Evolutionary conservation across 768 basidiomycete species (phyloP).

Genomic region (Mrakia gelida): DNA sequence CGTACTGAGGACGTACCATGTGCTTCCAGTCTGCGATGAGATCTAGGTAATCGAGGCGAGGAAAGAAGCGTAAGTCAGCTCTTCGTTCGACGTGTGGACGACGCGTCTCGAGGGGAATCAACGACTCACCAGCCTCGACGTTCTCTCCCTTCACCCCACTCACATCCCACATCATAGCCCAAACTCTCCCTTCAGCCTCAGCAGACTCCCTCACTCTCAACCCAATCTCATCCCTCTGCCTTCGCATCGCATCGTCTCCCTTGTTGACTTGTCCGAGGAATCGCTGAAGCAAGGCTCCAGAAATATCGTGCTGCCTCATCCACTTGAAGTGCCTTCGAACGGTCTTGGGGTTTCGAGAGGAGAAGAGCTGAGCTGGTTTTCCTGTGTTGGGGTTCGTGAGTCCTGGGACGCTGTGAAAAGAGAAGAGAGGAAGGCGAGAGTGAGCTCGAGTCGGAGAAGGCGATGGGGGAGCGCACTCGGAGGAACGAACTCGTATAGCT

Average conservation of each 20-base stretch:
- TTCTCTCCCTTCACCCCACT: conserved; percentile 68
- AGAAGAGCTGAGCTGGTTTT: conserved; percentile 66
- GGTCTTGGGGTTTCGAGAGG: conserved; percentile 68
- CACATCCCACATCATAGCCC: conserved; percentile 84
- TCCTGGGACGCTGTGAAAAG: conserved; percentile 58
- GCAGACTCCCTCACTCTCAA: conserved; percentile 69
- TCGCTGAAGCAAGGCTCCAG: conserved; percentile 76
- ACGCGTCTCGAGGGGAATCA: too few relatives aligned
- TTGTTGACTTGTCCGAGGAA: conserved; percentile 48
- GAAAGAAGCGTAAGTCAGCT: not conserved
- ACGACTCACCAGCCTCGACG: conserved; percentile 50
- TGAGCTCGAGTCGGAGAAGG: not conserved
- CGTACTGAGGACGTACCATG: conserved; percentile 44
- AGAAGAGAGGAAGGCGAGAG: not conserved
- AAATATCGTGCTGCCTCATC: conserved; percentile 78
- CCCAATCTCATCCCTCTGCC: conserved; percentile 68
- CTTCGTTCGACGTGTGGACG: too few relatives aligned
- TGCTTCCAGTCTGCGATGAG: conserved; percentile 71
- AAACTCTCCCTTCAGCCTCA: conserved; percentile 73
- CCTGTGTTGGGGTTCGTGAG: conserved; percentile 54
- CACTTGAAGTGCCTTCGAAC: conserved; percentile 69
- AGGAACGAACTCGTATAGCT: conserved; percentile 27
- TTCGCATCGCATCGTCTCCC: conserved; percentile 50
- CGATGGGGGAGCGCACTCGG: not conserved
- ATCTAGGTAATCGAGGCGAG: conserved; percentile 36